Conservation (phyloP, 768 basidiomycete species). For the Xerocomellus dryophilus region DNA sequence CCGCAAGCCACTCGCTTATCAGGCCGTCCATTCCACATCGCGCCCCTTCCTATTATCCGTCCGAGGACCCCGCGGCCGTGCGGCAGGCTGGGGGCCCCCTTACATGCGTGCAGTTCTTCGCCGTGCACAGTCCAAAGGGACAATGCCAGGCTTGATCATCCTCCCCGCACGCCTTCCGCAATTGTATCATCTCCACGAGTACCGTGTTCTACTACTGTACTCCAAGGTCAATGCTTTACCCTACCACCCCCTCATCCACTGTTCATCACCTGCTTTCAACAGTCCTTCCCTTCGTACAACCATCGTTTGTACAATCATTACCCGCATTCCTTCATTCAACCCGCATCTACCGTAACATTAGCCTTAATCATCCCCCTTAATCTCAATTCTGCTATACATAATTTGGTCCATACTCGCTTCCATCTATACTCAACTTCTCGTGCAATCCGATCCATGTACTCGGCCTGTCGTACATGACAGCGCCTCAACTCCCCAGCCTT, state of each 20-base stretch:
- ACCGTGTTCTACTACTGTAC: constrained; percentile 18
- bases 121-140: constrained; percentile 37
- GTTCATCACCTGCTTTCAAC: not conserved
- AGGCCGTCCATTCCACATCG: constrained; percentile 17
- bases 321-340: constrained; percentile 10
- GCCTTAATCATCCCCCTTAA: not conserved
- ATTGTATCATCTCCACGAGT: constrained; percentile 7
- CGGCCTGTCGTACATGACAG: not conserved
- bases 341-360: not conserved
- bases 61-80: not conserved
- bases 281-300: not conserved
- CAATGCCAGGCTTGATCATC: constrained; percentile 13
- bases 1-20: constrained; percentile 30
- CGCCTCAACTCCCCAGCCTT: not conserved
- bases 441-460: not conserved
- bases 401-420: not conserved
- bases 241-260: not conserved
- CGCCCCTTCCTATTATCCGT: not conserved
- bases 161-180: not conserved
- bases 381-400: constrained; percentile 3
- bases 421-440: constrained; percentile 2
- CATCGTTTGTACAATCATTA: constrained; percentile 9
- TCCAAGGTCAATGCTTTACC: not conserved
- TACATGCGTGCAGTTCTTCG: constrained; percentile 50
- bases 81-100: constrained; percentile 31